phyloP scores from a whole-genome alignment of 78 protist genomes.

The Thecamonas trahens region DNA sequence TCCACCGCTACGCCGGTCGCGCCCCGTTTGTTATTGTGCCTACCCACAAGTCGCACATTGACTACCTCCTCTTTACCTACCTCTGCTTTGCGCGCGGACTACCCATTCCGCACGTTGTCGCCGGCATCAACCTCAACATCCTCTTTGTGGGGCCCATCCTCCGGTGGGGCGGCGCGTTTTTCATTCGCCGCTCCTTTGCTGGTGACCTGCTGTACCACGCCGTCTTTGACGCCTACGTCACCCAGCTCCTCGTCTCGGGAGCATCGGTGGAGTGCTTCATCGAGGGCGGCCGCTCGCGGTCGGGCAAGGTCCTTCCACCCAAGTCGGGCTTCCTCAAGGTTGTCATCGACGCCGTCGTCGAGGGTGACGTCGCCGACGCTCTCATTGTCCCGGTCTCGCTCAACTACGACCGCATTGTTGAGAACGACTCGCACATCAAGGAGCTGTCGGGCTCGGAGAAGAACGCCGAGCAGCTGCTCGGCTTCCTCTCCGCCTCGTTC shows the following conservation, averaged over 20 bases:
- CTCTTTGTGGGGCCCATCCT: slow-evolving; percentile 33
- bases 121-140: slow-evolving; percentile 43
- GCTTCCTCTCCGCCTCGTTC: not conserved
- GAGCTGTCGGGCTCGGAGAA: slow-evolving; percentile 21
- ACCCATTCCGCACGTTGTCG: slow-evolving; percentile 70
- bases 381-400: slow-evolving; percentile 16
- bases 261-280: slow-evolving; percentile 67
- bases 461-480: not conserved
- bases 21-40: slow-evolving; percentile 70
- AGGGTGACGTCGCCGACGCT: slow-evolving; percentile 3
- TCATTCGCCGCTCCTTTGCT: slow-evolving; percentile 55
- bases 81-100: slow-evolving; percentile 53
- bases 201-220: slow-evolving; percentile 60
- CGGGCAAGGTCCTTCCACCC: slow-evolving; percentile 63
- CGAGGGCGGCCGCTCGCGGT: slow-evolving; percentile 65
- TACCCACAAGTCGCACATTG: slow-evolving; percentile 64
- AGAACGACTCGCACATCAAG: not conserved
- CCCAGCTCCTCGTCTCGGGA: slow-evolving; percentile 36
- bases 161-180: slow-evolving; percentile 60
- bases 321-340: slow-evolving; percentile 53
- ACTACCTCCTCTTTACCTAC: slow-evolving; percentile 63
- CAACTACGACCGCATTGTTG: slow-evolving; percentile 19
- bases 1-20: not conserved
- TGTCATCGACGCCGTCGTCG: slow-evolving; percentile 22
- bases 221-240: slow-evolving; percentile 59